phyloP scores from a whole-genome alignment of 2,329 filamentous ascomycete genomes.

The Aureobasidium mangrovei region DNA sequence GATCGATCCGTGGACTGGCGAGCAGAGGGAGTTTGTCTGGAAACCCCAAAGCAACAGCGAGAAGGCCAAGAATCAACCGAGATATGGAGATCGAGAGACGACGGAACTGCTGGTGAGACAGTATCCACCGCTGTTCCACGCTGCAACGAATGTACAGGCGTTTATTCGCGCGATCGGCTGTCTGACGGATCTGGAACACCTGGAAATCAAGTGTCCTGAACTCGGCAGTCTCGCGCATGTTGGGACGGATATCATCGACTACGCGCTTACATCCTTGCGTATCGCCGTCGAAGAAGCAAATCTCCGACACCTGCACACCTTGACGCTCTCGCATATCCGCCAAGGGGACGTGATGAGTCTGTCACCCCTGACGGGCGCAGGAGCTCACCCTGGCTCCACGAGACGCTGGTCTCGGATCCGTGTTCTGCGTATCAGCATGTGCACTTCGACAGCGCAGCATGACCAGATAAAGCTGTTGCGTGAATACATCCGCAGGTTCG shows the following conservation, averaged over 20 bases:
- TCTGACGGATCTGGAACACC: slow-evolving; percentile 60
- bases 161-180: slow-evolving; percentile 68
- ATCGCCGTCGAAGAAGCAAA: slow-evolving; percentile 71
- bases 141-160: slow-evolving; percentile 75
- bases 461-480: slow-evolving; percentile 50
- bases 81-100: slow-evolving; percentile 71
- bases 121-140: slow-evolving; percentile 82
- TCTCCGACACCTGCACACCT: slow-evolving; percentile 54
- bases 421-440: slow-evolving; percentile 64
- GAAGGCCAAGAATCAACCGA: slow-evolving; percentile 53
- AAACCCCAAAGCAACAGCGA: slow-evolving; percentile 55
- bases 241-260: slow-evolving; percentile 72
- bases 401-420: slow-evolving; percentile 71
- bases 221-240: slow-evolving; percentile 50
- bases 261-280: slow-evolving; percentile 76
- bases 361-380: slow-evolving; percentile 58
- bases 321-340: slow-evolving; percentile 67
- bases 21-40: slow-evolving; percentile 74
- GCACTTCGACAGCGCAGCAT: slow-evolving; percentile 32
- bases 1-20: slow-evolving; percentile 65
- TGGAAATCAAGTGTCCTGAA: slow-evolving; percentile 68
- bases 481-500: slow-evolving; percentile 66
- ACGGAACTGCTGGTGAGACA: slow-evolving; percentile 76
- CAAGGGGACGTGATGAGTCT: slow-evolving; percentile 69
- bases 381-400: slow-evolving; percentile 61